Evolutionary conservation across 2,329 filamentous ascomycete species (phyloP).

Genomic region (Mollisiaceae sp.): DNA sequence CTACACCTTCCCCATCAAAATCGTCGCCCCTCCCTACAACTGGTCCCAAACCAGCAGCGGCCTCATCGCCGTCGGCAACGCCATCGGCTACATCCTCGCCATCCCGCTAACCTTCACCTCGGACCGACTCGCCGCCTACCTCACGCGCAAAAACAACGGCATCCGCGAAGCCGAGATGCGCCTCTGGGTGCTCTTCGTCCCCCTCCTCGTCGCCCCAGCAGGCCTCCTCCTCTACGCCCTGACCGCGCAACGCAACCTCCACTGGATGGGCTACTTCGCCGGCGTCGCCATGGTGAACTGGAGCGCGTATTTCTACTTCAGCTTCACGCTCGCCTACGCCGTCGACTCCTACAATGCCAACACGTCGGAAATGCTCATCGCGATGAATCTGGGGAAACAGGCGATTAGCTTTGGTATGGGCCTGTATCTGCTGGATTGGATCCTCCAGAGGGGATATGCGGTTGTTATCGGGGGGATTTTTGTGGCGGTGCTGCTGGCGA

Average conservation of each 20-base stretch:
- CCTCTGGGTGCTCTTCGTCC: slow-evolving; percentile 52
- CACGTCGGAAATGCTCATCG: slow-evolving; percentile 66
- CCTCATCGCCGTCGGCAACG: slow-evolving; percentile 50
- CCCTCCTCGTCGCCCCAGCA: slow-evolving; percentile 59
- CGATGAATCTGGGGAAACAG: slow-evolving; percentile 63
- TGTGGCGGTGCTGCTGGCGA: slow-evolving; percentile 52
- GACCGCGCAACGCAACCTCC: slow-evolving; percentile 54
- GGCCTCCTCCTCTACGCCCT: slow-evolving; percentile 62
- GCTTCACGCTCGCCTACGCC: slow-evolving; percentile 64
- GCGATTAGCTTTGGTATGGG: slow-evolving; percentile 60
- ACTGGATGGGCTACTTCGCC: slow-evolving; percentile 60
- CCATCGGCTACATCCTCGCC: slow-evolving; percentile 46
- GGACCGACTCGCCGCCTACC: slow-evolving; percentile 46
- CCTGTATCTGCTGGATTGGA: slow-evolving; percentile 56
- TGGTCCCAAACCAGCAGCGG: slow-evolving; percentile 48
- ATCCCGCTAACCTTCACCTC: slow-evolving; percentile 51
- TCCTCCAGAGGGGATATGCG: slow-evolving; percentile 53
- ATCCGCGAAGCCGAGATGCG: slow-evolving; percentile 50
- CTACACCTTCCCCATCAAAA: slow-evolving; percentile 55
- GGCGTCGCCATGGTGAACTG: slow-evolving; percentile 56
- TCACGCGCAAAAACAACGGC: slow-evolving; percentile 45
- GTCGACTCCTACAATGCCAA: slow-evolving; percentile 64
- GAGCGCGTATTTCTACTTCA: slow-evolving; percentile 59
- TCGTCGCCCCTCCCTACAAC: slow-evolving; percentile 51
- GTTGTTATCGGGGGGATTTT: slow-evolving; percentile 58